Evolutionary conservation across 495 filamentous ascomycete species (phyloP), one percentile per base, ranked within the genome.

Genomic region (Podospora didyma): DNA sequence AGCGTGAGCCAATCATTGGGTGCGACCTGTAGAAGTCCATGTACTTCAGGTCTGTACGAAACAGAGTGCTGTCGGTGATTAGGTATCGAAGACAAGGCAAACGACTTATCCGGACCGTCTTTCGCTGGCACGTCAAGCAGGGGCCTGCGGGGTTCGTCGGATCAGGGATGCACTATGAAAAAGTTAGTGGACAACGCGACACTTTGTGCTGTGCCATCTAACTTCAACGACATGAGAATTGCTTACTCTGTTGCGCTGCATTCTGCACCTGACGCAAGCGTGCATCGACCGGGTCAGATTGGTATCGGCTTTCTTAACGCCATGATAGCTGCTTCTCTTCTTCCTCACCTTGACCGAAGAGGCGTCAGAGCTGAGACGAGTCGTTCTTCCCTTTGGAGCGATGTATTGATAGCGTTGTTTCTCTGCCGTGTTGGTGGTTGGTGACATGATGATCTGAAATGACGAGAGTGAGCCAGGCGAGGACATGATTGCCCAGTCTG

Each of bases 61-160:
- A 71, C 12, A 74, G 59, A 4, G 58, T 69, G 58, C 68, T 70
- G 23, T 74, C 71, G 11, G 70, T 71, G 20, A 74, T 57, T 64
- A 71, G 73, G 59, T 74, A 74, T 16, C 71, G 62, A 5, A 74
- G 67, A 59, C 71, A 74, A 1, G 70, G 71, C 46, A 74, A 61
- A 7, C 66, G 56, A 48, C 63, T 70, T 64, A 74, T 70, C 2
- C 63, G 58, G 14, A 64, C 56, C 2, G 58, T 61, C 52, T 61
- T 66, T 46, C 57, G 57, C 54, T 70, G 67, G 59, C 71, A 73
- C 17, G 69, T 67, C 49, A 67, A 44, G 45, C 71, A 73, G 2
- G 71, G 65, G 0, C 69, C 71, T 21, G 53, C 54, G 2, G 65
- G 65, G 48, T 73, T 69, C 12, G 37, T 53, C 12, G 71, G 69